Percentiles rank a stretch among this genome's conserved stretches.
Evolutionary conservation across 768 basidiomycete species (phyloP).

Genomic region (Lactifluus hygrophoroides): DNA sequence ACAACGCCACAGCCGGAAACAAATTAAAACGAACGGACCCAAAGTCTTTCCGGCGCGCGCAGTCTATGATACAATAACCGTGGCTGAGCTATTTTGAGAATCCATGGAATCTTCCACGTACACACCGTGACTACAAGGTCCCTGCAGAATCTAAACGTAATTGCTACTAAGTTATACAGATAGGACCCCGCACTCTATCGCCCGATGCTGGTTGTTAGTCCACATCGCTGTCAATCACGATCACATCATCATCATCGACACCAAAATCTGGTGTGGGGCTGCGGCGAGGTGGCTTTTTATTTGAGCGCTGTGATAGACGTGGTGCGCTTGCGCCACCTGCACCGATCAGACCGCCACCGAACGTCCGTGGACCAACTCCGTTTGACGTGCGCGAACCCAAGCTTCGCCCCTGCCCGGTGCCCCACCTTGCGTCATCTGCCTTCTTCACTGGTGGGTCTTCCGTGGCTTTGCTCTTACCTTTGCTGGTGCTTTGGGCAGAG

Average conservation of each 20-base stretch:
- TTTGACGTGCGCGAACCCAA: conserved; percentile 36
- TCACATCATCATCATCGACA: conserved; percentile 77
- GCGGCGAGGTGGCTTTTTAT: conserved; percentile 25
- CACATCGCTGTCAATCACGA: conserved; percentile 73
- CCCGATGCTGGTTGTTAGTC: background rate
- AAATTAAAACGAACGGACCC: too few relatives aligned
- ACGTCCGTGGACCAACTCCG: conserved; percentile 30
- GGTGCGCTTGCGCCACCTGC: conserved; percentile 49
- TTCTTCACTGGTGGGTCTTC: conserved; percentile 16
- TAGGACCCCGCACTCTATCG: background rate
- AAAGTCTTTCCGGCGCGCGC: too few relatives aligned
- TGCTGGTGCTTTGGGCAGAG: conserved; percentile 36
- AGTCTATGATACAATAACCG: too few relatives aligned
- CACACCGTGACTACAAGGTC: conserved; percentile 1
- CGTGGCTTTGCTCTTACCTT: conserved; percentile 36
- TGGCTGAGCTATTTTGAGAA: background rate
- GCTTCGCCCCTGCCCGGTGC: conserved; percentile 33
- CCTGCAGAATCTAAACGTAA: conserved; percentile 1
- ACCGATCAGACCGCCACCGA: conserved; percentile 35
- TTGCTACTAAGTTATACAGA: conserved; percentile 2
- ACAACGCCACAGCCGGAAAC: too few relatives aligned
- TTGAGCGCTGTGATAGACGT: conserved; percentile 32
- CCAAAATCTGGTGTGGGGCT: conserved; percentile 78
- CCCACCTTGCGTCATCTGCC: conserved; percentile 23
- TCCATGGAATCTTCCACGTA: background rate